Evolutionary conservation across 345 rosid species (phyloP), one percentile per base, ranked within the genome.

Genomic region (Melaleuca alternifolia): DNA sequence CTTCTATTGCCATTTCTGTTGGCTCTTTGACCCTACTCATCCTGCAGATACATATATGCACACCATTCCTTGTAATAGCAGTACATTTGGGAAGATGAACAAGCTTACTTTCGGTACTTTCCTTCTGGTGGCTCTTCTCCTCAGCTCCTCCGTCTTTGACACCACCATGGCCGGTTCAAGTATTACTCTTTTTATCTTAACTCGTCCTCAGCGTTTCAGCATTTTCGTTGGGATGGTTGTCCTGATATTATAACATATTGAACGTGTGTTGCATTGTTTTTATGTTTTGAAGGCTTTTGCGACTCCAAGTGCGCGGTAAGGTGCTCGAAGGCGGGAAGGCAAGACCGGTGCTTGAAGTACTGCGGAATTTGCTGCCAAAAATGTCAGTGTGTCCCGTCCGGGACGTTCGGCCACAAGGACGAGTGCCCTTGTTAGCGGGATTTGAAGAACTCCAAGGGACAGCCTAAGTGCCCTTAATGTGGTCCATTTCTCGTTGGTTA

Each of bases 331-430:
- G 97, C 98, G 18, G 93, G 92, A 61, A 54, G 88, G 87, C 71
- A 87, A 81, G 93, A 94, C 79, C 84, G 96, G 87, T 95, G 98
- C 91, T 77, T 94, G 71, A 94, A 93, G 93, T 94, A 94, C 87
- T 95, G 98, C 48, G 94, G 93, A 51, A 85, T 95, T 56, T 95
- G 97, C 89, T 95, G 98, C 85, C 83, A n/a, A 50, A 86, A 90
- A 52, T 95, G 98, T 90, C 87, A 91, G 86, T 94, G 98, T 85
- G 98, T 95, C 75, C 97, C 97, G 54, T 93, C 97, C 37, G 97
- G 98, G 26, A 94, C 97, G 44, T 92, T 91, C 48, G 96, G 95
- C 18, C 89, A 93, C 92, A 94, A 93, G 87, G 86, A 89, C 26
- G 91, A 94, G 88, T 94, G 97, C 89, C 89, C 95, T 85, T 94